These are phyloP conservation scores for Gorgonomyces haynaldii DNA, from an alignment of 192 early-diverging fungal species.

Conservation along the genomic window DNA sequence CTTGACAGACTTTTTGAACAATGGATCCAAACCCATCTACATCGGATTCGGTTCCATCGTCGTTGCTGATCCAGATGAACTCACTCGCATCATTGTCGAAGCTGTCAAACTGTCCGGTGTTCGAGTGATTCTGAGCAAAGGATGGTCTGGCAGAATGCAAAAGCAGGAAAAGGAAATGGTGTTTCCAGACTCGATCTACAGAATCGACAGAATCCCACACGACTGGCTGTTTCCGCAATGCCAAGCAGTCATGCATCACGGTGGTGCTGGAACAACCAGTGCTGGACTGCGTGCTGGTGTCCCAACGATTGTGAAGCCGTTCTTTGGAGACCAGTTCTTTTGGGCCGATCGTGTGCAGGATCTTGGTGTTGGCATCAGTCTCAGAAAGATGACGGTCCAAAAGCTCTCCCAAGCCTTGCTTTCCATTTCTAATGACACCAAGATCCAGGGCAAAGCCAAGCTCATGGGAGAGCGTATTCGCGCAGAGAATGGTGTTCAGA, in stretches of 20 bases:
- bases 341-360: conserved; percentile 58
- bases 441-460: conserved; percentile 35
- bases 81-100: conserved; percentile 52
- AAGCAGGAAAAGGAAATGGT: conserved; percentile 14
- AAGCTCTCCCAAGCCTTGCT: conserved; percentile 35
- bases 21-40: conserved; percentile 34
- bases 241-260: conserved; percentile 61
- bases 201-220: conserved; percentile 54
- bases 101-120: conserved; percentile 50
- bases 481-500: conserved; percentile 44
- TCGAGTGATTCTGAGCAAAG: conserved; percentile 57
- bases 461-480: conserved; percentile 42
- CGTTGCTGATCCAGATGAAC: conserved; percentile 51
- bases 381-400: conserved; percentile 44
- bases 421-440: conserved; percentile 41
- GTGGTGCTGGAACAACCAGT: conserved; percentile 66
- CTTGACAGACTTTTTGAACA: conserved; percentile 43
- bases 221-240: conserved; percentile 66
- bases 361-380: conserved; percentile 46
- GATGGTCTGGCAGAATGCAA: conserved; percentile 51
- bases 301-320: conserved; percentile 63
- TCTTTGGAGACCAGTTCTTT: conserved; percentile 44
- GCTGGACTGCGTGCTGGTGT: conserved; percentile 62
- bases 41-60: conserved; percentile 74
- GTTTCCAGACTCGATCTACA: conserved; percentile 39